phyloP scores from a whole-genome alignment of 2,329 filamentous ascomycete genomes.

The Xylariaceae sp. region DNA sequence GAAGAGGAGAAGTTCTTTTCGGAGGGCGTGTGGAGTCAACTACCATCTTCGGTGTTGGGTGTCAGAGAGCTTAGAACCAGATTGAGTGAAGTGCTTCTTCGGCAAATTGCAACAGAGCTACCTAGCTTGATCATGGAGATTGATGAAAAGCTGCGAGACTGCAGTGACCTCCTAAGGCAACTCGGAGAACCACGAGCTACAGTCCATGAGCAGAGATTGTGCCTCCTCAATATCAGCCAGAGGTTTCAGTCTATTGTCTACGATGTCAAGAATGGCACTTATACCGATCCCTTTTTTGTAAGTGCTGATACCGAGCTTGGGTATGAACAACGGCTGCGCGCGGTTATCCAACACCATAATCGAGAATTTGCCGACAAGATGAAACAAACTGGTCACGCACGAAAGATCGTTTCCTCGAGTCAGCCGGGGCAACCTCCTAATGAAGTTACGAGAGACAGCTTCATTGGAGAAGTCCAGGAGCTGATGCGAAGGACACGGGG shows the following conservation, averaged over 20 bases:
- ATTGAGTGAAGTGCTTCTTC: conserved; percentile 58
- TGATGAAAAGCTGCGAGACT: conserved; percentile 36
- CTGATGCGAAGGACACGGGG: conserved; percentile 54
- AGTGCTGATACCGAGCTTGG: conserved; percentile 40
- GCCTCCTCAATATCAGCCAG: conserved; percentile 55
- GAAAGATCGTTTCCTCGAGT: not conserved
- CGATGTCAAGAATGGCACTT: conserved; percentile 57
- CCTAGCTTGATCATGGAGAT: conserved; percentile 55
- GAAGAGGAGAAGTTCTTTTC: conserved; percentile 54
- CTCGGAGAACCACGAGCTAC: conserved; percentile 58
- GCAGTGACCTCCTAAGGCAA: not conserved
- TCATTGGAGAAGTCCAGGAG: conserved; percentile 48
- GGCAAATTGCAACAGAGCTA: conserved; percentile 55
- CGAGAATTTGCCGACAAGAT: conserved; percentile 55
- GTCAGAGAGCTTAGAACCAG: conserved; percentile 54
- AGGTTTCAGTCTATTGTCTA: conserved; percentile 52
- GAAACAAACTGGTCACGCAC: conserved; percentile 8
- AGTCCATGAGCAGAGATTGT: conserved; percentile 53
- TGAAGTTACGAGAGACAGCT: conserved; percentile 44
- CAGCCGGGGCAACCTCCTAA: not conserved
- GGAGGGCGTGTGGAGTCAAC: conserved; percentile 46
- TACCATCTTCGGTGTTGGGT: conserved; percentile 51
- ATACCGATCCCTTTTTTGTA: conserved; percentile 59
- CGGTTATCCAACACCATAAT: conserved; percentile 59
- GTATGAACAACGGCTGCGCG: conserved; percentile 56